Conservation (phyloP, 2,329 filamentous ascomycete genomes). For the Scorias spongiosa region DNA sequence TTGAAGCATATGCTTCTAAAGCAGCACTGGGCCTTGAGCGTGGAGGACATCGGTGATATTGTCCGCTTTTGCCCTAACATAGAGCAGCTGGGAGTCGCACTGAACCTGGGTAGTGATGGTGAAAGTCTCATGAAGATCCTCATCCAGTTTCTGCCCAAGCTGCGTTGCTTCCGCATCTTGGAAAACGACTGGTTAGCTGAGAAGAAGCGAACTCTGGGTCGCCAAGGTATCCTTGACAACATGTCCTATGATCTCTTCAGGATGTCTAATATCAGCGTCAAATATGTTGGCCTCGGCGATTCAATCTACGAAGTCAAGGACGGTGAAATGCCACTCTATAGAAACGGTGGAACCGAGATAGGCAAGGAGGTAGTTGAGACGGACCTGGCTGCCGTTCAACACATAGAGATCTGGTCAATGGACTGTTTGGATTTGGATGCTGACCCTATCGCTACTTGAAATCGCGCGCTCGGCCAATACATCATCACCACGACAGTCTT, state of each 20-base stretch:
- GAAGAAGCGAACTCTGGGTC: constrained; percentile 5
- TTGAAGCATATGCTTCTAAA: constrained; percentile 42
- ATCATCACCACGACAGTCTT: not conserved
- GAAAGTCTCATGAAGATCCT: constrained; percentile 19
- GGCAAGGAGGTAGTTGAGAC: constrained; percentile 18
- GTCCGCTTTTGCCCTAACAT: constrained; percentile 41
- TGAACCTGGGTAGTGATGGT: constrained; percentile 8
- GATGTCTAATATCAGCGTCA: constrained; percentile 10
- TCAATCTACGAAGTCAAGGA: constrained; percentile 23
- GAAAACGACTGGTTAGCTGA: constrained; percentile 10
- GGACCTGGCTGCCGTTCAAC: constrained; percentile 21
- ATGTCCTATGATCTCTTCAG: constrained; percentile 11
- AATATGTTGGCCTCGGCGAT: constrained; percentile 26
- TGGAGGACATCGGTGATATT: constrained; percentile 33
- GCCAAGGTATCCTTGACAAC: constrained; percentile 17
- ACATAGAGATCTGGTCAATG: constrained; percentile 31
- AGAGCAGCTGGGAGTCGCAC: constrained; percentile 39
- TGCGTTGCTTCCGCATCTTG: constrained; percentile 28
- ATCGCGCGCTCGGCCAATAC: not conserved
- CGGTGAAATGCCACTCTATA: constrained; percentile 5
- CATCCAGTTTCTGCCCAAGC: constrained; percentile 22
- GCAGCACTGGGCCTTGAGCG: constrained; percentile 38
- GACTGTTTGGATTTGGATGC: constrained; percentile 21
- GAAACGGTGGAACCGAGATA: constrained; percentile 11
- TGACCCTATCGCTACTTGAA: constrained; percentile 7